Evolutionary conservation across 257 asterid genomes (phyloP).

Genomic region (Jaltomata sinuosa): DNA sequence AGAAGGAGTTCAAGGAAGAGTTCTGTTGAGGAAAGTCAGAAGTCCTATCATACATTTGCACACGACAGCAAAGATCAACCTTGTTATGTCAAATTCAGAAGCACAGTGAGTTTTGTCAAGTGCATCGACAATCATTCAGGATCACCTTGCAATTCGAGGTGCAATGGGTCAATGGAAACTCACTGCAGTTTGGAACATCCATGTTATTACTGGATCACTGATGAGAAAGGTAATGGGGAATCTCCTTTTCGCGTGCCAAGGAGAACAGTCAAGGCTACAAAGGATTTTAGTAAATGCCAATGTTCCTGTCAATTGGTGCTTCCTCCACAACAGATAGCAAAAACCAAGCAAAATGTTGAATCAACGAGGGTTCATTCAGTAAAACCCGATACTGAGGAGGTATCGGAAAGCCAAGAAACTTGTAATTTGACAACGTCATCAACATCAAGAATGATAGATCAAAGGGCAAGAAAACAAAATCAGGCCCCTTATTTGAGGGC

Average conservation of each 20-base stretch:
- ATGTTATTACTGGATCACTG: conserved; percentile 4
- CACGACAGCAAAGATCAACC: conserved; percentile 3
- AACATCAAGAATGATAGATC: neutral
- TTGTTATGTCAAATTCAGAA: conserved; percentile 2
- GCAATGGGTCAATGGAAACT: neutral
- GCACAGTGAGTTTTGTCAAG: neutral
- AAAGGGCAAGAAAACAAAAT: neutral
- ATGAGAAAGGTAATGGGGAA: neutral
- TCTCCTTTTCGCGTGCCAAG: neutral
- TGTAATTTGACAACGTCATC: neutral
- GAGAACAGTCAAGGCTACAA: neutral
- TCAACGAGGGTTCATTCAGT: neutral
- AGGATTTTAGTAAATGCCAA: neutral
- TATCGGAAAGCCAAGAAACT: neutral
- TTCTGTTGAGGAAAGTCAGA: neutral
- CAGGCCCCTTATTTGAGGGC: conserved; percentile 19
- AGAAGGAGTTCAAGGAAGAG: conserved; percentile 11
- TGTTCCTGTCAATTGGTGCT: neutral
- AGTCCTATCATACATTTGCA: neutral
- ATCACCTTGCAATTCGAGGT: no score
- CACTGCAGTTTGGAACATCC: conserved; percentile 17
- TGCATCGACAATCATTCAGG: neutral
- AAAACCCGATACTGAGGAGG: neutral
- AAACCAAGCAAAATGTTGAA: neutral
- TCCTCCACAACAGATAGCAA: neutral